Evolutionary conservation across 495 filamentous ascomycete genomes (phyloP), one percentile per base, ranked within the genome.

Genomic region (Hyaloscypha hepaticicola): DNA sequence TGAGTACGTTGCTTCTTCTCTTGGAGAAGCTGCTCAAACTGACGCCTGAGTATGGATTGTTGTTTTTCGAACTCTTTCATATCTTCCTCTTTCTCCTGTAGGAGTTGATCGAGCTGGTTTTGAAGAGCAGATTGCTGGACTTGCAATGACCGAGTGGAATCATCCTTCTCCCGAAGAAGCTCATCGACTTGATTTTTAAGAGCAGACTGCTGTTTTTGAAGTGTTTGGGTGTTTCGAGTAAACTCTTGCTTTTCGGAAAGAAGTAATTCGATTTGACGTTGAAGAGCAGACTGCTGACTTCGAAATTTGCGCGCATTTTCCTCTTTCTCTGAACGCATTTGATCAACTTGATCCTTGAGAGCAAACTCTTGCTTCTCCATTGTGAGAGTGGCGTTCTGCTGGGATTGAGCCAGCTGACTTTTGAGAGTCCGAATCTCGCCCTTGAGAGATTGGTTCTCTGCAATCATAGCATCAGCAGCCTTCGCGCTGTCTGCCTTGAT

Each of bases 381-480:
- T 16, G 38, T 16, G 12, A 45, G 38, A 45, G 38, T 45, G 14
- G 38, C 38, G 16, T 45, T 45, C 19, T 45, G 38, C 38, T 16
- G 11, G 14, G 38, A 14, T 4, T 45, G 21, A 45, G 38, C 38
- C 8, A 45, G 16, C 16, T 45, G 51, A 53, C 25, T 53, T 21
- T 57, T 57, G 16, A 57, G 55, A 57, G 11, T 29, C 31, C 25
- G 9, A 57, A 57, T 21, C 22, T 57, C 55, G 5, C 48, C 28
- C 38, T 60, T 49, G 22, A 60, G 26, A 9, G 57, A 31, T 25
- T 49, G 57, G 31, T 60, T 34, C 38, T 34, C 57, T 48, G 12
- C 12, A 19, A 16, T 9, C 38, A 45, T 14, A 11, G 38, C 38
- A 45, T 9, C 38, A 45, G 38, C 38, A 45, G n/a, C n/a, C n/a